Evolutionary conservation across 1,284 basidiomycete genomes (phyloP), one percentile per base, ranked within the genome.

Genomic region (Malassezia furfur): DNA sequence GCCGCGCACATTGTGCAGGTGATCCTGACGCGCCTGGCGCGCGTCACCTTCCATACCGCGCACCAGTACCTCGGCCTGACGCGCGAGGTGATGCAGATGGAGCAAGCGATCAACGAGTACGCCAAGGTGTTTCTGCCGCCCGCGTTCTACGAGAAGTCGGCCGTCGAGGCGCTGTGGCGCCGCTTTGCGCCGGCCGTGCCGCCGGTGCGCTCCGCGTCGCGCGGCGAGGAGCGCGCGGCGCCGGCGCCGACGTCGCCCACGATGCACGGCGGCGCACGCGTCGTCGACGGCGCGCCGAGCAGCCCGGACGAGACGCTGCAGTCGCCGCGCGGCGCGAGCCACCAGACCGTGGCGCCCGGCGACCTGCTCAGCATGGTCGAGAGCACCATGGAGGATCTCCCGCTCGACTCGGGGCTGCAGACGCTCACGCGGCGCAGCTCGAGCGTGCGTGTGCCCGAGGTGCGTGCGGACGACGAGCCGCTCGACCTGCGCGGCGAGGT

Each of bases 1-100:
- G 88, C 90, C 19, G 91, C 91, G 1, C 90, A 96, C 70, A 94
- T 99, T 57, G 91, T 99, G 1, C 90, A 93, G 81, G 91, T 96
- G 35, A 94, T 96, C 62, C 78, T 99, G 49, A 93, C 94, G 4
- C 83, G 93, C 1, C 93, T 99, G 70, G 90, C 90, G 43, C 84
- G 93, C 17, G 94, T 98, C 11, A 99, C 94, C 0, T 96, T 99
- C 78, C 80, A 84, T 72, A 86, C 87, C 34, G 91, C 94, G 0
- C 93, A 98, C 77, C 87, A 87, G 70, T 99, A 96, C 75, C 82
- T 99, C 8, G 93, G 93, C 2, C 76, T 99, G 48, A 99, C 93
- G 0, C 85, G 85, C 28, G 93, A 99, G 76, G 88, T 98, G 11
- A 84, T 98, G 50, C 84, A 90, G 28, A 93, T 93, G 0, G 93